phyloP scores from a whole-genome alignment of 2,329 filamentous ascomycete genomes.

The Akanthomyces muscarius region DNA sequence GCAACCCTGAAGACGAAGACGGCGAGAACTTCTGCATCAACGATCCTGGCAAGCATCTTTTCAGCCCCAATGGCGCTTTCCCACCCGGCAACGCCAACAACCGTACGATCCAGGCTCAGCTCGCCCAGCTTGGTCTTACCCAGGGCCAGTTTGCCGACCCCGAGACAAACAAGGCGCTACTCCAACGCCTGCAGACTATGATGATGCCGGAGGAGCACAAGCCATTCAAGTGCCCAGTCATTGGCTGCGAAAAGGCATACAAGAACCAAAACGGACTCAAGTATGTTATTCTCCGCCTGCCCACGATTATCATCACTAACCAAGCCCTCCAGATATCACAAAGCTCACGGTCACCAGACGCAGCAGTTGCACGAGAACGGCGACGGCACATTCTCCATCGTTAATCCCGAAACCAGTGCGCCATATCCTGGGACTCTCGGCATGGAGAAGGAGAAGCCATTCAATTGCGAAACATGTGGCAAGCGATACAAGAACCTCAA shows the following conservation, averaged over 20 bases:
- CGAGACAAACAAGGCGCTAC: slow-evolving; percentile 60
- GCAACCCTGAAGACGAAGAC: slow-evolving; percentile 39
- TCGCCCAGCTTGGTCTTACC: slow-evolving; percentile 70
- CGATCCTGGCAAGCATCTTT: slow-evolving; percentile 89
- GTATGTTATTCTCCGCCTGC: slow-evolving; percentile 48
- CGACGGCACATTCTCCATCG: slow-evolving; percentile 96
- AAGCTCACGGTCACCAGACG: slow-evolving; percentile 88
- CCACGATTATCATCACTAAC: slow-evolving; percentile 27
- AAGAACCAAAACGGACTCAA: slow-evolving; percentile 99
- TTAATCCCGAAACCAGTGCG: slow-evolving; percentile 89
- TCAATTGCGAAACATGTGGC: slow-evolving; percentile 92
- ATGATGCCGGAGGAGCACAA: slow-evolving; percentile 86
- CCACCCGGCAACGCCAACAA: slow-evolving; percentile 61
- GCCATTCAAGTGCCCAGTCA: slow-evolving; percentile 95
- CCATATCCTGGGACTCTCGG: slow-evolving; percentile 94
- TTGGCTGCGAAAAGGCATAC: slow-evolving; percentile 98
- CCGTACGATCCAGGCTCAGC: slow-evolving; percentile 61
- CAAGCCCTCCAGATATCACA: slow-evolving; percentile 53
- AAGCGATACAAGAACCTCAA: slow-evolving; percentile 99
- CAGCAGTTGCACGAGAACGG: slow-evolving; percentile 95
- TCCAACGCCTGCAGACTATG: slow-evolving; percentile 56
- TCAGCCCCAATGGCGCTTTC: slow-evolving; percentile 75
- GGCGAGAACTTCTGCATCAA: slow-evolving; percentile 67
- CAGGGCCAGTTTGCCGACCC: slow-evolving; percentile 74
- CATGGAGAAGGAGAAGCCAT: slow-evolving; percentile 99